These are phyloP conservation scores for Aspergillus uvarum DNA, from an alignment of 2,329 filamentous ascomycete species.

Conservation along the genomic window DNA sequence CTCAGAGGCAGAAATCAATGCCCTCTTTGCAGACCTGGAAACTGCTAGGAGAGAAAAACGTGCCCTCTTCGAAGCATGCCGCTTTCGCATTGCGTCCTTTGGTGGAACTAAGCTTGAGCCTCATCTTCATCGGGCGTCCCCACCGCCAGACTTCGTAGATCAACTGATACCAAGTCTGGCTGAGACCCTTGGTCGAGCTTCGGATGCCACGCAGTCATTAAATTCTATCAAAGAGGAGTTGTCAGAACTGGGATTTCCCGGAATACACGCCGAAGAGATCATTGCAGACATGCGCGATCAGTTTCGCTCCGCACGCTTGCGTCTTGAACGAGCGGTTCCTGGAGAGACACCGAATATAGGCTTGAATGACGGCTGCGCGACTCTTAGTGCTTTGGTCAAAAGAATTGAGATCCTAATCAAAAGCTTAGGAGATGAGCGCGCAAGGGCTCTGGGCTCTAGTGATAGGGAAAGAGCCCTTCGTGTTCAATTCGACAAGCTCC, in stretches of 20 bases:
- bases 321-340: slow-evolving; percentile 45
- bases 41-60: slow-evolving; percentile 41
- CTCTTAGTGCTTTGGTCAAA: slow-evolving; percentile 41
- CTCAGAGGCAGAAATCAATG: slow-evolving; percentile 27
- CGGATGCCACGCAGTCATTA: slow-evolving; percentile 39
- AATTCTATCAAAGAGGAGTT: slow-evolving; percentile 38
- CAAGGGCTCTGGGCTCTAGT: slow-evolving; percentile 33
- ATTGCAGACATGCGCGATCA: slow-evolving; percentile 38
- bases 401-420: slow-evolving; percentile 38
- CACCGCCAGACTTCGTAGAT: slow-evolving; percentile 41
- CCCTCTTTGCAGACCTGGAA: slow-evolving; percentile 40
- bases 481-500: slow-evolving; percentile 46
- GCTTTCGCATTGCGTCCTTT: slow-evolving; percentile 27
- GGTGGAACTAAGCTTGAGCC: slow-evolving; percentile 22
- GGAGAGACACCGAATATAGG: slow-evolving; percentile 43
- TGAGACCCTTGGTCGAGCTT: slow-evolving; percentile 37
- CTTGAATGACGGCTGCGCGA: slow-evolving; percentile 40
- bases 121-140: slow-evolving; percentile 30
- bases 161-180: slow-evolving; percentile 39
- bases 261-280: slow-evolving; percentile 30
- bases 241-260: slow-evolving; percentile 41
- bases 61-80: slow-evolving; percentile 42
- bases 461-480: slow-evolving; percentile 43
- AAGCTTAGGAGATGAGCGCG: slow-evolving; percentile 35
- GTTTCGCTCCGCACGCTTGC: slow-evolving; percentile 45